Evolutionary conservation across 2,329 filamentous ascomycete genomes (phyloP).

Genomic region (Stemphylium beticola): DNA sequence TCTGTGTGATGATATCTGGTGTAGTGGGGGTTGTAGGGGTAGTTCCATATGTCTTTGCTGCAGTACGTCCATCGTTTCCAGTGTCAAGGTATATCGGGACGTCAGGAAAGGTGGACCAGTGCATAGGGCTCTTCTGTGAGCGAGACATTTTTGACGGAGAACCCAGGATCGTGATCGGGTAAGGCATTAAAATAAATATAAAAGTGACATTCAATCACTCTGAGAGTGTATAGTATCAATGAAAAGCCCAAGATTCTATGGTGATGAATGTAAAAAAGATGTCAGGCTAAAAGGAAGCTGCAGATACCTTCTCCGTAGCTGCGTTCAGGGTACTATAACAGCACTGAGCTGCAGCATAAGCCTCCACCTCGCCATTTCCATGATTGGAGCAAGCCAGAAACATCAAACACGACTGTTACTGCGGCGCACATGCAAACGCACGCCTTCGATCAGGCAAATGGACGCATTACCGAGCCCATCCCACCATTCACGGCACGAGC

Average conservation of each 20-base stretch:
- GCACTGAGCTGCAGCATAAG: conserved; percentile 20
- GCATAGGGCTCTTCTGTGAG: conserved; percentile 12
- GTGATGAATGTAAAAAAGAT: too few relatives aligned
- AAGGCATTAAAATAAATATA: conserved; percentile 24
- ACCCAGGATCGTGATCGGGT: conserved; percentile 17
- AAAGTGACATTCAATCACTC: conserved; percentile 2
- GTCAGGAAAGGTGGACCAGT: conserved; percentile 29
- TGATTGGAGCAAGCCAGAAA: conserved; percentile 29
- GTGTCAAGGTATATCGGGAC: conserved; percentile 38
- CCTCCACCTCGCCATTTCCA: conserved; percentile 8
- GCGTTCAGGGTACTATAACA: conserved; percentile 31
- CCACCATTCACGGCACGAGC: conserved; percentile 33
- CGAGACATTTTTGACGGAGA: conserved; percentile 9
- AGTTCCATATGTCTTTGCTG: conserved; percentile 24
- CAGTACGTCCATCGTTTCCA: conserved; percentile 15
- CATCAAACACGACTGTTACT: conserved; percentile 30
- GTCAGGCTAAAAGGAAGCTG: too few relatives aligned
- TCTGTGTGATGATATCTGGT: conserved; percentile 14
- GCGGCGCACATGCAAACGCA: conserved; percentile 30
- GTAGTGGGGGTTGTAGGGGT: conserved; percentile 32
- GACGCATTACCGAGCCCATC: conserved; percentile 24
- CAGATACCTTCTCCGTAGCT: too few relatives aligned
- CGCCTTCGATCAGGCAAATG: conserved; percentile 28
- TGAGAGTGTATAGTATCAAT: too few relatives aligned
- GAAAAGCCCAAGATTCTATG: too few relatives aligned